phyloP scores from a whole-genome alignment of 1,139 yeast species.

The Nakaseomyces nivariensis region DNA sequence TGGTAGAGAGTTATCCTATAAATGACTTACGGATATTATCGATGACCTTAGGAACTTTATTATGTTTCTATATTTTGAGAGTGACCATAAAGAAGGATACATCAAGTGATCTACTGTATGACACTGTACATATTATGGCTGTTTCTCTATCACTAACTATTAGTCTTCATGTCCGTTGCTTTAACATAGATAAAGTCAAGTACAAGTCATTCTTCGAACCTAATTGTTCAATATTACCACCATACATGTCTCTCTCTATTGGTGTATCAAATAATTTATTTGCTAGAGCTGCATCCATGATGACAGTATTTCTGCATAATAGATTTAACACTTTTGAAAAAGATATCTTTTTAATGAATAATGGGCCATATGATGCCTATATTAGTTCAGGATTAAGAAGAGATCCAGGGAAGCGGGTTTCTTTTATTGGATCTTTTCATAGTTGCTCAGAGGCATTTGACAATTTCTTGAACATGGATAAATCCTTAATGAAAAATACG shows the following conservation, averaged over 20 bases:
- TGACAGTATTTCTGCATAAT: conserved; percentile 7
- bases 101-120: conserved; percentile 5
- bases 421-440: conserved; percentile 6
- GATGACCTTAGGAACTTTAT: conserved; percentile 7
- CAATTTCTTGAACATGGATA: conserved; percentile 1
- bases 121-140: conserved; percentile 7
- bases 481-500: conserved; percentile 2
- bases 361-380: background rate
- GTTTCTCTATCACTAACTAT: conserved; percentile 6
- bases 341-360: background rate
- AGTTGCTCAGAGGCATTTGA: conserved; percentile 7
- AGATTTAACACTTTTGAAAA: conserved; percentile 9
- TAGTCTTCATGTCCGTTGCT: conserved; percentile 6
- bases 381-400: conserved; percentile 6
- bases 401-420: conserved; percentile 1
- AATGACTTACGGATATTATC: conserved; percentile 10
- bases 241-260: conserved; percentile 8
- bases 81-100: conserved; percentile 6
- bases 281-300: conserved; percentile 8
- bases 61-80: conserved; percentile 10
- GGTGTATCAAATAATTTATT: conserved; percentile 5
- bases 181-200: conserved; percentile 5
- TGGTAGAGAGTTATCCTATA: conserved; percentile 9
- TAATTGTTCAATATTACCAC: conserved; percentile 4
- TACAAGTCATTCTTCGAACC: conserved; percentile 4